Evolutionary conservation across 2,329 filamentous ascomycete species (phyloP).

Genomic region (Dactylella cylindrospora): DNA sequence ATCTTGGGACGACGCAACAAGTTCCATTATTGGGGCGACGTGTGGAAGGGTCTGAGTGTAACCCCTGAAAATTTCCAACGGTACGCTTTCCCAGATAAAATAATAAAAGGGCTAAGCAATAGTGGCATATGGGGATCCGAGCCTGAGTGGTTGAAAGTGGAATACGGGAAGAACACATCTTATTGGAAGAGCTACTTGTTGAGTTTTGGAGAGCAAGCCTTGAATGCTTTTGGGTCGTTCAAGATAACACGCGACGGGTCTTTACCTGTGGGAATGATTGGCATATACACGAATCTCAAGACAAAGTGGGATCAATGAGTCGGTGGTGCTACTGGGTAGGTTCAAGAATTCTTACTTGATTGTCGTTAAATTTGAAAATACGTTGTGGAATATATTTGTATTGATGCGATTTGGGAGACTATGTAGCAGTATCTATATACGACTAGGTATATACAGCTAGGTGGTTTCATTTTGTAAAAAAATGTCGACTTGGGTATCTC

Average conservation of each 20-base stretch:
- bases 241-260: conserved; percentile 11
- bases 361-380: no score
- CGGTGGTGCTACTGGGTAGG: no score
- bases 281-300: conserved; percentile 36
- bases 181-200: conserved; percentile 37
- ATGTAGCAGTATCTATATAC: no score
- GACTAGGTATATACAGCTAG: no score
- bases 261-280: conserved; percentile 38
- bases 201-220: conserved; percentile 22
- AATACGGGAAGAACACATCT: conserved; percentile 13
- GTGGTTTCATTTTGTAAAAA: no score
- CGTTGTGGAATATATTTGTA: no score
- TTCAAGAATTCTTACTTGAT: no score
- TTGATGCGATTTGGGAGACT: no score
- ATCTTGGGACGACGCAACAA: conserved; percentile 27
- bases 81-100: conserved; percentile 6
- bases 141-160: conserved; percentile 18
- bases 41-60: conserved; percentile 49
- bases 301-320: conserved; percentile 40
- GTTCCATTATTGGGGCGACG: conserved; percentile 49
- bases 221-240: conserved; percentile 33
- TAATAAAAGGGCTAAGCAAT: conserved; percentile 2
- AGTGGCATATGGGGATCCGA: neutral
- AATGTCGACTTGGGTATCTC: no score
- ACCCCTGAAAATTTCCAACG: conserved; percentile 1